These are phyloP conservation scores for Colletotrichum lindemuthianum DNA, from an alignment of 2,329 filamentous ascomycete species.

Conservation along the genomic window DNA sequence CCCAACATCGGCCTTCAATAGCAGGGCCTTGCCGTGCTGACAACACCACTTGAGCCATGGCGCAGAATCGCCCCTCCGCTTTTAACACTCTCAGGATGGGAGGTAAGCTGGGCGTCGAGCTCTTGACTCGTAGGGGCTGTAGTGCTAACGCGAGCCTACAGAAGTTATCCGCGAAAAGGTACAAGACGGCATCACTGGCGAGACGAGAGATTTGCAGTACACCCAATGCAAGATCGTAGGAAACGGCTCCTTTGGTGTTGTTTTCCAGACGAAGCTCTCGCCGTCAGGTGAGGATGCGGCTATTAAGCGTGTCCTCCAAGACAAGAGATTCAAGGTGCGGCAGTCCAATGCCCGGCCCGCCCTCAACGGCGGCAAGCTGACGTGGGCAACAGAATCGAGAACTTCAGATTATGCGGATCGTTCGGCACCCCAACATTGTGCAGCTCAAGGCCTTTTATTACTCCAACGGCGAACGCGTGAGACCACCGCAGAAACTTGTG, in stretches of 20 bases:
- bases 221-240: constrained; percentile 99
- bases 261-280: constrained; percentile 98
- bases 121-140: constrained; percentile 15
- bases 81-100: constrained; percentile 93
- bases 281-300: constrained; percentile 98
- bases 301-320: constrained; percentile 98
- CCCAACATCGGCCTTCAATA: constrained; percentile 36
- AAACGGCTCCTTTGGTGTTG: constrained; percentile 98
- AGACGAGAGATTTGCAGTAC: constrained; percentile 96
- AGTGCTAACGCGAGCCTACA: constrained; percentile 49
- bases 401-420: constrained; percentile 99
- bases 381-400: constrained; percentile 82
- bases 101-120: constrained; percentile 70
- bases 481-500: constrained; percentile 37
- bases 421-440: constrained; percentile 98
- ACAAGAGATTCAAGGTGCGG: constrained; percentile 98
- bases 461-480: constrained; percentile 96
- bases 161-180: constrained; percentile 99
- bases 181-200: constrained; percentile 96
- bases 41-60: constrained; percentile 65
- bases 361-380: constrained; percentile 18
- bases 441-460: constrained; percentile 99
- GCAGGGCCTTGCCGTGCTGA: constrained; percentile 36
- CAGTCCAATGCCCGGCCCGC: neutral
- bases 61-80: constrained; percentile 89